These are phyloP conservation scores for Mortierella sp. DNA, from an alignment of 371 early-diverging fungal genomes.

Conservation along the genomic window DNA sequence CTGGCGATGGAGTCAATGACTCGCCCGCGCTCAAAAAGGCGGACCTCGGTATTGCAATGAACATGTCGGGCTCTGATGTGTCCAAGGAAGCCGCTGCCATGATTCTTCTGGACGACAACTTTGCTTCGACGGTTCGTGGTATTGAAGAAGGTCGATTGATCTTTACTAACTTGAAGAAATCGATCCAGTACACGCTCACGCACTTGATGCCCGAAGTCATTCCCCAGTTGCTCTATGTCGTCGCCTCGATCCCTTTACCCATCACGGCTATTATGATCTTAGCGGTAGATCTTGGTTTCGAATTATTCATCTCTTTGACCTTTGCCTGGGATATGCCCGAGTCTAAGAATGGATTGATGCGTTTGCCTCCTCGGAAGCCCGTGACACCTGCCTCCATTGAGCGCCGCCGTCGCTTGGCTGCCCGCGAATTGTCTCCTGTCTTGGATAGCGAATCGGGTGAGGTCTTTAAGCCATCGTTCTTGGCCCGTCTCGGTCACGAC, in stretches of 20 bases:
- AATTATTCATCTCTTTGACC: conserved; percentile 86
- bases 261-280: conserved; percentile 88
- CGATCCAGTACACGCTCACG: conserved; percentile 91
- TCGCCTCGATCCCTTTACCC: conserved; percentile 90
- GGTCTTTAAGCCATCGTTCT: conserved; percentile 54
- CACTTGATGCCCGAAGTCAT: conserved; percentile 90
- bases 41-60: conserved; percentile 98
- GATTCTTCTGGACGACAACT: conserved; percentile 97
- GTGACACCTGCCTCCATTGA: conserved; percentile 81
- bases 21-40: conserved; percentile 95
- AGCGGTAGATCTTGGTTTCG: conserved; percentile 94
- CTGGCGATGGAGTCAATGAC: conserved; percentile 96
- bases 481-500: conserved; percentile 43
- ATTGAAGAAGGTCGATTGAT: conserved; percentile 96
- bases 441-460: conserved; percentile 66
- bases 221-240: conserved; percentile 84
- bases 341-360: conserved; percentile 84
- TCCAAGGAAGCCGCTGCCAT: conserved; percentile 98
- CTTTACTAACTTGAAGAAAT: conserved; percentile 95
- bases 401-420: conserved; percentile 68
- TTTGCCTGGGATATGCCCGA: conserved; percentile 96
- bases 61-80: conserved; percentile 94
- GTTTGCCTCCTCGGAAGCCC: conserved; percentile 89
- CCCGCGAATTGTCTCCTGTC: conserved; percentile 60
- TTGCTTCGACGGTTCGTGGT: conserved; percentile 88